Base-by-base conservation (phyloP, 2,329 filamentous ascomycete genomes). In the Phyllosticta citriasiana region DNA sequence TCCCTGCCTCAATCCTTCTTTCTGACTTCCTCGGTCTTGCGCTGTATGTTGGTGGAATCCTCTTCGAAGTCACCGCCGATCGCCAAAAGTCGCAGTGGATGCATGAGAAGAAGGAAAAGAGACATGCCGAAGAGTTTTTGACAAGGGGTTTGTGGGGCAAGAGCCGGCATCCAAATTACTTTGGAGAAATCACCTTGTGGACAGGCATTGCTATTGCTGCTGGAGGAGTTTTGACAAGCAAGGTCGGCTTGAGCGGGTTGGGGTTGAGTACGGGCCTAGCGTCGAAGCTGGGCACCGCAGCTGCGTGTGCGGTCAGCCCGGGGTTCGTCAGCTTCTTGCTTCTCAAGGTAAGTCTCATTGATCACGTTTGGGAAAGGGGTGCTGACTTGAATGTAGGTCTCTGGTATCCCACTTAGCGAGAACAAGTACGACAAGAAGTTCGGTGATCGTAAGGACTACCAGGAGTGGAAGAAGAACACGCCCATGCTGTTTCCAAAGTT, bases 141-240 rank as follows among this genome's bases (percentile, higher is more conserved):
- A 86, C 84, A 0, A 71, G 76, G 1, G 86, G 86, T 0, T 67
- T 89, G 40, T 89, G 85, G 82, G 76, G 77, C 5, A 79, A 80
- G 68, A 82, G 78, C 55, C 74, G 84, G 63, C 84, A 87, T 71
- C 86, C 86, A 0, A 87, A 89, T 68, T 89, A 89, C 74, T 87
- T 89, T 69, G 87, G 86, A n/a, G 86, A 89, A 71, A 80, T 78
- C 27, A 86, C 83, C 10, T 75, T 89, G 33, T 89, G 86, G 87
- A 84, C 82, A 0, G 86, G 87, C 1, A 81, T 89, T 62, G 84
- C 86, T 0, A 81, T 83, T 4, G 73, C 78, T 0, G 79, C 83
- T 0, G 83, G 80, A 0, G 84, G 85, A 0, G 75, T 84, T 1
- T 73, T 89, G 56, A 71, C 81, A 1, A 76, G 77, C 14, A 74